Conservation (phyloP, 2,329 filamentous ascomycete genomes). For the Colletotrichum viniferum region DNA sequence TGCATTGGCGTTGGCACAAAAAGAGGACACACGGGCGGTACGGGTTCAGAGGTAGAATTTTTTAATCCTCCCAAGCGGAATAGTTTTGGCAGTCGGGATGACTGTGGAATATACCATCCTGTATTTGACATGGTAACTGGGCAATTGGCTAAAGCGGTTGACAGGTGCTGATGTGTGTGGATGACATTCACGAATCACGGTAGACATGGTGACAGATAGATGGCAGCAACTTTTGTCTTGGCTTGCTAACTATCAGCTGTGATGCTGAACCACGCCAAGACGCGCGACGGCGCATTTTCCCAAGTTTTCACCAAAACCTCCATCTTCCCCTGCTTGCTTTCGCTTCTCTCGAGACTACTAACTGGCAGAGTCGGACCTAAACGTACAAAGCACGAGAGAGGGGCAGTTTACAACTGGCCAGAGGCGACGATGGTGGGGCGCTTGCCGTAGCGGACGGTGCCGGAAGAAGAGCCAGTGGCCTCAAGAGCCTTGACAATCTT, state of each 20-base stretch:
- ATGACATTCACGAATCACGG: background rate
- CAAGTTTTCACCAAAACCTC: conserved; percentile 9
- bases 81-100: background rate
- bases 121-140: background rate
- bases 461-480: conserved; percentile 60
- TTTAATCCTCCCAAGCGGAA: background rate
- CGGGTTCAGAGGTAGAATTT: background rate
- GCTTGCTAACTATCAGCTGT: conserved; percentile 3
- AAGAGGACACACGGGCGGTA: background rate
- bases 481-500: conserved; percentile 65
- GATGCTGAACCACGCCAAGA: background rate
- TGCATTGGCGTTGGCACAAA: conserved; percentile 20
- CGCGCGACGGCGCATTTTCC: background rate
- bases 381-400: conserved; percentile 24
- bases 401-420: conserved; percentile 50
- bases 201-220: background rate
- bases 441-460: conserved; percentile 59
- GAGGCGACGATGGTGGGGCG: conserved; percentile 62
- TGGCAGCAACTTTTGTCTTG: conserved; percentile 21
- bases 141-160: rapidly evolving
- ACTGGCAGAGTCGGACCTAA: background rate
- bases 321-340: background rate
- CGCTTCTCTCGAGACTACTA: conserved; percentile 8
- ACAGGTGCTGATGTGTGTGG: background rate
- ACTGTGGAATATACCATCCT: background rate